phyloP scores from a whole-genome alignment of 2,329 filamentous ascomycete genomes.

The Coniella lustricola region DNA sequence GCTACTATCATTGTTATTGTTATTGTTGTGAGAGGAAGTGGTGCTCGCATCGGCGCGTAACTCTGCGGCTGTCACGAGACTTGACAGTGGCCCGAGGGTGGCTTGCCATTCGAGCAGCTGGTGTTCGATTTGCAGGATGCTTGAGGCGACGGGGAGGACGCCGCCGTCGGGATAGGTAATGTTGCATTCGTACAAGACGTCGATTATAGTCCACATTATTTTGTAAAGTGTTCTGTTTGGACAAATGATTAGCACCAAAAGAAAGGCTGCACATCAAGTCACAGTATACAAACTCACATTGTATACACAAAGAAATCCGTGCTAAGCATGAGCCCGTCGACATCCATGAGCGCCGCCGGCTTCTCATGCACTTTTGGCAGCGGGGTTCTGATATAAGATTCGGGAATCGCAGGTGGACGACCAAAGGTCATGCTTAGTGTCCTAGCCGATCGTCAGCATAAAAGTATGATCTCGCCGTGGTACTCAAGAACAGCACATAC shows the following conservation, averaged over 20 bases:
- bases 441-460: constrained; percentile 18
- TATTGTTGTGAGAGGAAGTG: no score
- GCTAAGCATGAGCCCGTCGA: constrained; percentile 10
- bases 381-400: constrained; percentile 34
- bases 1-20: no score
- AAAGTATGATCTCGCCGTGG: background rate
- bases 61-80: constrained; percentile 20
- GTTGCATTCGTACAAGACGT: constrained; percentile 36
- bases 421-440: constrained; percentile 46
- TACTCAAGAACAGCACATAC: constrained; percentile 18
- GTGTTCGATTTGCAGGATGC: constrained; percentile 31
- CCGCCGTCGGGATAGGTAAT: constrained; percentile 24
- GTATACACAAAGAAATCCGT: constrained; percentile 27
- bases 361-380: constrained; percentile 22
- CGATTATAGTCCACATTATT: constrained; percentile 30
- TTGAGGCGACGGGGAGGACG: constrained; percentile 21
- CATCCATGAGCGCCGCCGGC: background rate
- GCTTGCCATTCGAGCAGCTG: constrained; percentile 32
- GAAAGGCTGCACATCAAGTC: no score
- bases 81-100: constrained; percentile 24
- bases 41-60: constrained; percentile 20
- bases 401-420: constrained; percentile 37
- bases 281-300: constrained; percentile 25
- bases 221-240: constrained; percentile 25
- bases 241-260: background rate